Base-by-base conservation (phyloP, 2,329 filamentous ascomycete genomes). In the Botryotinia convoluta region DNA sequence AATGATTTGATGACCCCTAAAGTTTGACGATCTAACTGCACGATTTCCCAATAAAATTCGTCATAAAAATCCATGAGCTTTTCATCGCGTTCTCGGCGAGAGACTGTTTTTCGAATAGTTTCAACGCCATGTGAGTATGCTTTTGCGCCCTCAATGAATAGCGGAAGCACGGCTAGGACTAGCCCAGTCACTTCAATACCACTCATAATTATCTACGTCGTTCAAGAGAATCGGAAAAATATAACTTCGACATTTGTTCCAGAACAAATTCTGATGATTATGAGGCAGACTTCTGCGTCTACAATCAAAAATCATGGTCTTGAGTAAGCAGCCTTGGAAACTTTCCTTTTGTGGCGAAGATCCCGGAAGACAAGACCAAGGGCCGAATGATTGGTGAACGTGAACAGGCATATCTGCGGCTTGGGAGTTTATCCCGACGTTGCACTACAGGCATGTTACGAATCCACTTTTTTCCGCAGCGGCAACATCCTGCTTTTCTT, bases 41-140 rank as follows among this genome's bases (percentile, higher is more conserved):
- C 64, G n/a, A 68, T 68, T 68, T 68, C 64, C 64, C 64, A 68
- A 42, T 68, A 68, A 37, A 68, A 68, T 37, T 68, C 64, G 14
- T 68, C 64, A 54, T 68, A 54, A 32, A 68, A 68, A 4, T 57
- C 26, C 45, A 29, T 68, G 26, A 68, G 64, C 64, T 68, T 68
- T 68, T 68, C 45, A 29, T 68, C 64, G 16, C 64, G 64, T 68
- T 57, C 64, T 42, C 64, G 64, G 42, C 26, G 64, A 54, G 64
- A 68, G 45, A 68, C 16, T 18, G 45, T 68, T 26, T 68, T 68
- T 14, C 45, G 64, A 39, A 68, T 54, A 16, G 64, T 68, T 29
- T 68, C 64, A 54, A 68, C 35, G 16, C 64, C 64, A 68, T 54
- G 45, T 54, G 64, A 68, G 45, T 68, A 68, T 16, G 64, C 64